Conservation (phyloP, 2,329 filamentous ascomycete genomes). For the Fusarium tuaranense region DNA sequence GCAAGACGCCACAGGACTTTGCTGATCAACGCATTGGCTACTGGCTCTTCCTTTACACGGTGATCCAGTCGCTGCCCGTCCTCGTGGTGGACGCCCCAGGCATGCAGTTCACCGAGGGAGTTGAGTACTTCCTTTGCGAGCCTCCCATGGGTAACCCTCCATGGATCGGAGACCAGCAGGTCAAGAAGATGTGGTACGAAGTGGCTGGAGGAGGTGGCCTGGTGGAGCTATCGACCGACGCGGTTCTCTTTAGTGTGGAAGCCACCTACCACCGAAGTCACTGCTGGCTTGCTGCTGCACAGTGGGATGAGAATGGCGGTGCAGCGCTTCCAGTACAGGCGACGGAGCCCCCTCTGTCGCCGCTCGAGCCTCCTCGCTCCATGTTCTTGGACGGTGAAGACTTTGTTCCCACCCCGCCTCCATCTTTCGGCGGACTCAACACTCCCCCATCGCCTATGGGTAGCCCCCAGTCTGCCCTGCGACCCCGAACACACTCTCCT, state of each 20-base stretch:
- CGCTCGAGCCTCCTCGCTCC: constrained; percentile 52
- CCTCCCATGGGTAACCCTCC: constrained; percentile 78
- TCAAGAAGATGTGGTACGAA: constrained; percentile 79
- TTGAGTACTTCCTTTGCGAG: constrained; percentile 86
- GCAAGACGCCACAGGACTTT: constrained; percentile 74
- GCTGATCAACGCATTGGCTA: constrained; percentile 78
- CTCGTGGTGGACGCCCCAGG: constrained; percentile 81
- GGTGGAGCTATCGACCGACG: constrained; percentile 70
- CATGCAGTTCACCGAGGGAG: constrained; percentile 74
- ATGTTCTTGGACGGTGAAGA: constrained; percentile 50
- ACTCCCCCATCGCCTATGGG: constrained; percentile 44
- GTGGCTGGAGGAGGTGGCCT: constrained; percentile 72
- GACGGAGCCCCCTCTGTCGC: constrained; percentile 52
- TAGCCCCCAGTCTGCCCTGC: constrained; percentile 50
- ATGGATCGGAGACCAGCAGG: constrained; percentile 75
- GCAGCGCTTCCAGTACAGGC: constrained; percentile 37
- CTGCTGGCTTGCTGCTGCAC: constrained; percentile 66
- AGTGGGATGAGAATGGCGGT: constrained; percentile 57
- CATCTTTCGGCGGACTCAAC: constrained; percentile 39
- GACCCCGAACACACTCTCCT: constrained; percentile 55
- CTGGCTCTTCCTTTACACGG: constrained; percentile 85
- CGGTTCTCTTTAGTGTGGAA: constrained; percentile 71
- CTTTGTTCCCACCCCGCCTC: constrained; percentile 36
- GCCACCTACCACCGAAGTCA: constrained; percentile 70
- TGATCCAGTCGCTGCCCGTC: constrained; percentile 82